Base-by-base conservation (phyloP, 192 early-diverging fungal genomes). In the Coemansia sp. region DNA sequence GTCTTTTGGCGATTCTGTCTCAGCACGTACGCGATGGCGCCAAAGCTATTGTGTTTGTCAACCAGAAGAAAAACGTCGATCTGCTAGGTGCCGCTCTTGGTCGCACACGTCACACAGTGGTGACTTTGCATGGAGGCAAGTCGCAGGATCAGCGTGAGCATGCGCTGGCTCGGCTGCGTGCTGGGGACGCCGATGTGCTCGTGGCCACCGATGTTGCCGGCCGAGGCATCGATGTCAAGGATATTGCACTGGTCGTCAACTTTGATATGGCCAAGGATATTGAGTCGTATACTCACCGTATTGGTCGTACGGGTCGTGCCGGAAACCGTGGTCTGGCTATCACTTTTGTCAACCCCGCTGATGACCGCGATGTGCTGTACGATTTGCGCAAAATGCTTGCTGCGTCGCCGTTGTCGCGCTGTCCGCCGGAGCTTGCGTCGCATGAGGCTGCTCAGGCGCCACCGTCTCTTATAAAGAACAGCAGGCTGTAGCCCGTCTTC, bases 201-300 rank as follows among this genome's bases (percentile, higher is more conserved):
- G 94, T 99, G 55, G 98, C 98, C 11, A 99, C 96, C 0, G 96
- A 99, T 84, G 98, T 99, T 18, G 98, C 96, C 41, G 96, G 95
- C 41, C 94, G 98, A 79, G 98, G 98, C 87, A 96, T 99, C 73
- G 98, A 99, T 85, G 89, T 99, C 68, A 95, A 97, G 72, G 92
- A 99, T 71, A 95, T 99, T 18, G 95, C 94, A 4, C 76, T 98
- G 56, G 98, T 99, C 5, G 76, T 99, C 52, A 99, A 99, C 78
- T 98, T 89, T 78, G 95, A 98, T 67, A 99, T 99, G 96, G 91
- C 96, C 51, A 98, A 96, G 79, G 93, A 90, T 65, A 97, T 99
- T 81, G 96, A 98, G 89, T 93, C 94, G 67, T 99, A 99, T 74
- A 99, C 96, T 35, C 98, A 99, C 86, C 88, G 98, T 65, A 98